These are phyloP conservation scores for Debaryomycetaceae sp. DNA, from an alignment of 1,139 yeast genomes.

Conservation along the genomic window DNA sequence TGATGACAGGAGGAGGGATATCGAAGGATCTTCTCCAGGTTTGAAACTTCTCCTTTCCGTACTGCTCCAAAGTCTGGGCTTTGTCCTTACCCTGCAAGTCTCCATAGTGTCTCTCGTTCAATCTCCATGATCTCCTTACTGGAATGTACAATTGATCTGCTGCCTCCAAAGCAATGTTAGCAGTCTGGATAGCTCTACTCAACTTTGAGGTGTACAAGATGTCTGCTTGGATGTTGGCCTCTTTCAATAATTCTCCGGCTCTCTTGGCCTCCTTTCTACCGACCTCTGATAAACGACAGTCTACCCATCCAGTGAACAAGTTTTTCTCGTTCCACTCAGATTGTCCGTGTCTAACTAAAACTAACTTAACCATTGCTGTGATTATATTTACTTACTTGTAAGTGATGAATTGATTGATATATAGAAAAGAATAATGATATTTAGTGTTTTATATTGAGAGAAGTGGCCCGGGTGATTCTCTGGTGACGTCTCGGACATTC, in stretches of 20 bases:
- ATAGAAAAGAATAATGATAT: conserved; percentile 1
- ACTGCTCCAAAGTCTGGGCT: conserved; percentile 84
- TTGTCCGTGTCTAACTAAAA: conserved; percentile 96
- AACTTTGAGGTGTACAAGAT: conserved; percentile 88
- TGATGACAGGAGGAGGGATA: conserved; percentile 92
- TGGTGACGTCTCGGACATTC: conserved; percentile 19
- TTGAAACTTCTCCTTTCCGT: conserved; percentile 92
- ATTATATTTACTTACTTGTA: neutral
- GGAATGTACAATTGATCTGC: conserved; percentile 93
- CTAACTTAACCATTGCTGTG: conserved; percentile 57
- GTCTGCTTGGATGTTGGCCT: conserved; percentile 82
- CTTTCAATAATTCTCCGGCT: conserved; percentile 92
- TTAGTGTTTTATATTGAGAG: conserved; percentile 2
- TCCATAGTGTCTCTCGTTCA: conserved; percentile 99
- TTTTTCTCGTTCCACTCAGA: conserved; percentile 98
- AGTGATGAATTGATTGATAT: neutral
- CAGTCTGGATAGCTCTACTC: conserved; percentile 96
- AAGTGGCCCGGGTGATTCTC: conserved; percentile 4
- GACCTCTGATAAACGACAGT: conserved; percentile 76
- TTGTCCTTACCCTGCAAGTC: conserved; percentile 98
- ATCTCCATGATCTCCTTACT: conserved; percentile 95
- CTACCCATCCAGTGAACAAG: conserved; percentile 99
- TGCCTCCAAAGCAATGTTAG: conserved; percentile 85
- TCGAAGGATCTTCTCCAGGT: conserved; percentile 98
- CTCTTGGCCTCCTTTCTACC: conserved; percentile 90